Evolutionary conservation across 305 asterid species (phyloP).

Genomic region (Solanum hybrid): DNA sequence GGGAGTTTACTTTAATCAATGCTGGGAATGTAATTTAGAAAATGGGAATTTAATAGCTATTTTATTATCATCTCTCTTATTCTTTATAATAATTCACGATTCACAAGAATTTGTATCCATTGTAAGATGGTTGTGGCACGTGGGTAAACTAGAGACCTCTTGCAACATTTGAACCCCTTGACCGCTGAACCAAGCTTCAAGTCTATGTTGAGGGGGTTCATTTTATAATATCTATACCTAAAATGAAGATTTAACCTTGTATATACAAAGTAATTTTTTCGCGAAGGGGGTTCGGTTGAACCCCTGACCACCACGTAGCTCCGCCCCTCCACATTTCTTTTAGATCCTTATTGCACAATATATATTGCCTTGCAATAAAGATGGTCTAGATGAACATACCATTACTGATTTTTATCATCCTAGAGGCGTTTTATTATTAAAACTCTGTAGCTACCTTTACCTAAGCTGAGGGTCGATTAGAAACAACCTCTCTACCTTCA

Average conservation of each 20-base stretch:
- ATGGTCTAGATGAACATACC: background rate
- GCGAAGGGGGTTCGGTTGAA: background rate
- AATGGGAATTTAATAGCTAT: background rate
- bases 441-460: background rate
- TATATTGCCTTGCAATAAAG: background rate
- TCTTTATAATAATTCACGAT: background rate
- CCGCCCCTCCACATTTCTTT: background rate
- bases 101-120: background rate
- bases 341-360: background rate
- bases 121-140: background rate
- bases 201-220: background rate
- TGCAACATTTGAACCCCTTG: background rate
- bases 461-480: background rate
- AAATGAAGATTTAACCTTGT: background rate
- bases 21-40: background rate
- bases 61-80: background rate
- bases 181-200: background rate
- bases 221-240: background rate
- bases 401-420: background rate
- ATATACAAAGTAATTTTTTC: background rate
- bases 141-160: background rate
- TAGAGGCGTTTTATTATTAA: background rate
- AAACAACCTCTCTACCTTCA: background rate
- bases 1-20: background rate
- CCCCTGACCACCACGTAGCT: background rate